These are phyloP conservation scores for Syzygium syzygioides DNA, from an alignment of 441 rosid genomes.

Conservation along the genomic window DNA sequence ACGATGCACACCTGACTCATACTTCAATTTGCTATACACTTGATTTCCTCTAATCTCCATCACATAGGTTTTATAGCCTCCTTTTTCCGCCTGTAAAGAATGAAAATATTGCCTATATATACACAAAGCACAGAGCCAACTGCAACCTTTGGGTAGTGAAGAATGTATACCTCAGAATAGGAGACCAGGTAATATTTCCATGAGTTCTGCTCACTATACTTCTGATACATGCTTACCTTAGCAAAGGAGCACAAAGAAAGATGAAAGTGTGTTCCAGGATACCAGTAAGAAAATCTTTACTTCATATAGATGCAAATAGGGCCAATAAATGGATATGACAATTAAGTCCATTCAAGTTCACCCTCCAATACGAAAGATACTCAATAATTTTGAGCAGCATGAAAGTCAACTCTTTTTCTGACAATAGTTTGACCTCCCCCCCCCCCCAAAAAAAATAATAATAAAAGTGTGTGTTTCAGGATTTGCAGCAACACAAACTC, in stretches of 20 bases:
- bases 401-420: neutral
- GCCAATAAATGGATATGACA: neutral
- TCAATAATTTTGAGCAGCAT: neutral
- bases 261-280: constrained; percentile 15
- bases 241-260: constrained; percentile 10
- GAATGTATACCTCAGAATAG: constrained; percentile 62
- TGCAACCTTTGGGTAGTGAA: neutral
- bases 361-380: neutral
- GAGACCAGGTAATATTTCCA: constrained; percentile 65
- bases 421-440: neutral
- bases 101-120: constrained; percentile 1
- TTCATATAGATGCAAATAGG: neutral
- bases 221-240: constrained; percentile 88
- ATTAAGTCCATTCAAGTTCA: neutral
- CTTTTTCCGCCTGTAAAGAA: constrained; percentile 72
- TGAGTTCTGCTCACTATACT: constrained; percentile 74
- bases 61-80: constrained; percentile 93
- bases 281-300: neutral
- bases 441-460: neutral
- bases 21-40: constrained; percentile 91
- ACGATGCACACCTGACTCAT: constrained; percentile 92
- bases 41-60: constrained; percentile 83
- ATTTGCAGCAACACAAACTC: neutral
- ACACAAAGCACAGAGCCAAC: constrained; percentile 3
- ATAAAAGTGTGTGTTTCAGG: constrained; percentile 12